These are phyloP conservation scores for Tilletia walkeri DNA, from an alignment of 1,284 basidiomycete species.

Conservation along the genomic window DNA sequence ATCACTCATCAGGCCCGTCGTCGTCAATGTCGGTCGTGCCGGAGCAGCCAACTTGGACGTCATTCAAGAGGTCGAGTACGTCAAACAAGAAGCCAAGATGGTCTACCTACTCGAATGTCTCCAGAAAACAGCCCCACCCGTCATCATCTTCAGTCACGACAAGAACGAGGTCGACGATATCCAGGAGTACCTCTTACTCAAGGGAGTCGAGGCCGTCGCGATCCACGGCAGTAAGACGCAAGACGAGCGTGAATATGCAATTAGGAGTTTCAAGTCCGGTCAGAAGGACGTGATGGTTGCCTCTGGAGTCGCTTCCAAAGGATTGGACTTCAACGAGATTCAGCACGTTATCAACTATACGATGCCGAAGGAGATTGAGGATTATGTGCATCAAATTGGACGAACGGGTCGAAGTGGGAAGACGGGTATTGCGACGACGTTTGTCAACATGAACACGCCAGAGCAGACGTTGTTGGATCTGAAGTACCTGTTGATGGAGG, in stretches of 20 bases:
- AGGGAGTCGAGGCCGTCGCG: constrained; percentile 96
- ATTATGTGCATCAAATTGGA: constrained; percentile 82
- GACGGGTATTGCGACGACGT: constrained; percentile 99
- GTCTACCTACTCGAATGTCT: constrained; percentile 94
- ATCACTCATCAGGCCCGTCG: constrained; percentile 83
- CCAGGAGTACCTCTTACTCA: constrained; percentile 91
- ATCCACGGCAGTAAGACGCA: constrained; percentile 98
- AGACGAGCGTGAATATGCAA: constrained; percentile 98
- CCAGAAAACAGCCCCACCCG: constrained; percentile 96
- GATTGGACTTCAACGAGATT: constrained; percentile 96
- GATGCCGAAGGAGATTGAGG: constrained; percentile 96
- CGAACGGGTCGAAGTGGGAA: constrained; percentile 96
- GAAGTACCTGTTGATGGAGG: constrained; percentile 95
- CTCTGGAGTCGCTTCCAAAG: constrained; percentile 93
- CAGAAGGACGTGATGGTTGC: constrained; percentile 99
- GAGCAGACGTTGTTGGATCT: constrained; percentile 95
- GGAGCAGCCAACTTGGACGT: constrained; percentile 97
- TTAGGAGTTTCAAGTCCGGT: constrained; percentile 92
- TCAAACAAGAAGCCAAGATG: constrained; percentile 99
- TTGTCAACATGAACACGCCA: constrained; percentile 93
- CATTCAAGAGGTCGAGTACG: constrained; percentile 95
- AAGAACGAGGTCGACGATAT: constrained; percentile 99
- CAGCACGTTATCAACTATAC: constrained; percentile 96
- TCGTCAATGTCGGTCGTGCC: constrained; percentile 96
- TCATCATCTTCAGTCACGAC: constrained; percentile 97